Percentiles rank a stretch among this genome's conserved stretches.
These are phyloP conservation scores for Backusella morwellensis DNA, from an alignment of 192 early-diverging fungal genomes.

Conservation along the genomic window DNA sequence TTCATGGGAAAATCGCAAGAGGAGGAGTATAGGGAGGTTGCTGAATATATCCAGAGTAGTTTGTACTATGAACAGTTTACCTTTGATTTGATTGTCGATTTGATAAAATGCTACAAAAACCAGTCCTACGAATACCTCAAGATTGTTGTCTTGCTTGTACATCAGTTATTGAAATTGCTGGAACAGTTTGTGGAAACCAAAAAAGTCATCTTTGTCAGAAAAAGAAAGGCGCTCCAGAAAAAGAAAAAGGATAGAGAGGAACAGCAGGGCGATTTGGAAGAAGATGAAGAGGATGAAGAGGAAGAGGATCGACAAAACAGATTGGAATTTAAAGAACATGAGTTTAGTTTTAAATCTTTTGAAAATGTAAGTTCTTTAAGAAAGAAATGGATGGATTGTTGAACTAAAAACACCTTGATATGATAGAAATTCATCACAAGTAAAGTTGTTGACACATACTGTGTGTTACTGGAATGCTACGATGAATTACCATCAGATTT, in stretches of 20 bases:
- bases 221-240: constrained; percentile 30
- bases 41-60: constrained; percentile 67
- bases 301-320: constrained; percentile 35
- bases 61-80: constrained; percentile 66
- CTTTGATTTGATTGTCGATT: constrained; percentile 55
- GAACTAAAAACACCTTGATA: background rate
- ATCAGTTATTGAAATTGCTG: constrained; percentile 62
- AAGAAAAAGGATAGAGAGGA: constrained; percentile 7
- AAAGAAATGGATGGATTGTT: background rate
- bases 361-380: constrained; percentile 34
- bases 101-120: constrained; percentile 46
- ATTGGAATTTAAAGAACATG: constrained; percentile 41
- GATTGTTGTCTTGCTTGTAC: constrained; percentile 50
- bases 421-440: constrained; percentile 55
- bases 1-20: constrained; percentile 51
- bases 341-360: constrained; percentile 50
- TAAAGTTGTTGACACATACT: constrained; percentile 52
- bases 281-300: constrained; percentile 15
- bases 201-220: constrained; percentile 45
- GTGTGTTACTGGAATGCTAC: constrained; percentile 54
- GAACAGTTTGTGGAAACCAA: constrained; percentile 58
- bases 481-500: constrained; percentile 42
- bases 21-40: constrained; percentile 51
- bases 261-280: constrained; percentile 15
- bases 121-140: constrained; percentile 52